Evolutionary conservation across 2,329 filamentous ascomycete species (phyloP).

Genomic region (Simplicillium sp.): DNA sequence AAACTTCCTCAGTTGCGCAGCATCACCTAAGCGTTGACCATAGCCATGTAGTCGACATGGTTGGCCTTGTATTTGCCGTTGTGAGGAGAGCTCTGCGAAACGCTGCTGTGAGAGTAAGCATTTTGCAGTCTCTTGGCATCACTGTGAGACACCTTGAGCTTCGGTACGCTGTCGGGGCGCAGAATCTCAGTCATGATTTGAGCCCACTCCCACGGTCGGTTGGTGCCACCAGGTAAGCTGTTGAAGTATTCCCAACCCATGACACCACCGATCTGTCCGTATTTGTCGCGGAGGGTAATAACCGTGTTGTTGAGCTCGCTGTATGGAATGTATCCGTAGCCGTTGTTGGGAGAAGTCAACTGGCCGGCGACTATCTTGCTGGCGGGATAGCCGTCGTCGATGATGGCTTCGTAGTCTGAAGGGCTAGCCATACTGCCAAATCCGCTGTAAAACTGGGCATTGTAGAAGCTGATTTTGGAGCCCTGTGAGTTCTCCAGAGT

Average conservation of each 20-base stretch:
- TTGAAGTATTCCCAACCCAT: slow-evolving; percentile 95
- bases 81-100: no score
- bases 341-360: slow-evolving; percentile 65
- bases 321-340: slow-evolving; percentile 34
- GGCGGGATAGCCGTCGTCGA: slow-evolving; percentile 57
- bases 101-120: slow-evolving; percentile 4
- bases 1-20: no score
- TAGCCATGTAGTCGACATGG: no score
- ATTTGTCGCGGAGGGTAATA: slow-evolving; percentile 29
- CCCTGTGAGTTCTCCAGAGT: slow-evolving; percentile 56
- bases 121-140: slow-evolving; percentile 6
- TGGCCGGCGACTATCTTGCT: slow-evolving; percentile 67
- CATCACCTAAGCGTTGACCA: no score
- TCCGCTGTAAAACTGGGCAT: slow-evolving; percentile 81
- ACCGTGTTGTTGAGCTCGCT: slow-evolving; percentile 34
- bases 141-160: slow-evolving; percentile 5
- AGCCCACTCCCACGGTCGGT: slow-evolving; percentile 67
- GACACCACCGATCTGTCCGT: slow-evolving; percentile 67
- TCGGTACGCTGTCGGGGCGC: slow-evolving; percentile 11
- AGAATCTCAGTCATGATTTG: slow-evolving; percentile 43
- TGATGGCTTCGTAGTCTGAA: slow-evolving; percentile 31
- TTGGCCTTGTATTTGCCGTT: no score
- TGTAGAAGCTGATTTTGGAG: slow-evolving; percentile 67
- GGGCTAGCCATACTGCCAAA: slow-evolving; percentile 51
- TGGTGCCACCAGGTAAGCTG: slow-evolving; percentile 48